Conservation (phyloP, 2,329 filamentous ascomycete species). For the Ceratocystis papillata region DNA sequence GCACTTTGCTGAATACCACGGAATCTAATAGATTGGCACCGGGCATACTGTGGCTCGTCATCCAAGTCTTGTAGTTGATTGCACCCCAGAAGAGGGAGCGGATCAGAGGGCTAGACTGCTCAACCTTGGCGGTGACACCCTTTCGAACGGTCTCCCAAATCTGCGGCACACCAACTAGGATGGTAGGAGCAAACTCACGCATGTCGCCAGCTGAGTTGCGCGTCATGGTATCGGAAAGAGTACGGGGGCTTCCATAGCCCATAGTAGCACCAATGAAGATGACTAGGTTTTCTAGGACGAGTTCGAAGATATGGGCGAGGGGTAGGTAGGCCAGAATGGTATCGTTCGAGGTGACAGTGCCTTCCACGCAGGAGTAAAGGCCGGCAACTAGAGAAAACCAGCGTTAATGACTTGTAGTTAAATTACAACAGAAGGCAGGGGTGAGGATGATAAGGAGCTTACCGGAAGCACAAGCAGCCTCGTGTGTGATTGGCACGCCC, state of each 20-base stretch:
- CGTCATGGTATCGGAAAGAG: conserved; percentile 74
- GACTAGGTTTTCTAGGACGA: conserved; percentile 85
- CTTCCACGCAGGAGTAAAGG: conserved; percentile 64
- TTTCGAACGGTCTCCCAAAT: conserved; percentile 98
- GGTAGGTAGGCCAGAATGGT: conserved; percentile 82
- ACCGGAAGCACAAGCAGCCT: conserved; percentile 62
- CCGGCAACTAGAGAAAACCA: conserved; percentile 51
- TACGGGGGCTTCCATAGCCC: conserved; percentile 86
- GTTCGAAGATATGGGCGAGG: conserved; percentile 91
- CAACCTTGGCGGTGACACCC: conserved; percentile 73
- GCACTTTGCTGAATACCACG: conserved; percentile 84
- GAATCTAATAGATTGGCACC: conserved; percentile 62
- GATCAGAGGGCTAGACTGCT: conserved; percentile 56
- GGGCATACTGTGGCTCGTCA: conserved; percentile 50
- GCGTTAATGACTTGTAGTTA: conserved; percentile 26
- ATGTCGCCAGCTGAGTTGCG: conserved; percentile 90
- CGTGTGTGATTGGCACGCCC: conserved; percentile 74
- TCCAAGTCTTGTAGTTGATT: conserved; percentile 47
- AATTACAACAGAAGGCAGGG: not conserved
- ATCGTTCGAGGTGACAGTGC: conserved; percentile 67
- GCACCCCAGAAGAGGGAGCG: conserved; percentile 68
- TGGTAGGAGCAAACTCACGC: conserved; percentile 76
- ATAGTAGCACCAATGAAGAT: conserved; percentile 83
- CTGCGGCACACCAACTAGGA: conserved; percentile 88
- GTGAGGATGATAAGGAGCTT: conserved; percentile 31